Base-by-base conservation (phyloP, 768 basidiomycete genomes). In the Kondoa malvinella region DNA sequence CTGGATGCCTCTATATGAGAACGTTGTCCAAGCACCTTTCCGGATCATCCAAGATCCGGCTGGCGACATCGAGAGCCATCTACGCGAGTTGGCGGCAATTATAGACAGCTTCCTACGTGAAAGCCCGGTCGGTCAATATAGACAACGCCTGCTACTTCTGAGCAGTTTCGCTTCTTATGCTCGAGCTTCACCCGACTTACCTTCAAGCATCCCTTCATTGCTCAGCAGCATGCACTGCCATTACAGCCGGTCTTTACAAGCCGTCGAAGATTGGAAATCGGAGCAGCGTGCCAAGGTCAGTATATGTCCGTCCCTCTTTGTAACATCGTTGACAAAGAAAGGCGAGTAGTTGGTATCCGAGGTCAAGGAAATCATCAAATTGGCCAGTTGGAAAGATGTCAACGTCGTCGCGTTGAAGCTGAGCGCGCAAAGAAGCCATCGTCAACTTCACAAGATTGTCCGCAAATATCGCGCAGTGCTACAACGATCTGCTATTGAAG, bases 371-470 rank as follows among this genome's bases (percentile, higher is more conserved):
- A 61, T 15, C 14, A 27, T 97, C 80, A 94, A 92, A 76, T 81
- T 99, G 58, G 95, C 95, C 1, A 96, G 92, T 74, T 97, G 95
- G 95, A 95, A 88, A 77, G 95, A 99, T 74, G 80, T 92, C 75
- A 99, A 97, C 73, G 87, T 97, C 12, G 86, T 89, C 71, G 92
- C 95, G 1, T 81, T 99, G 68, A 88, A 87, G 76, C 86, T 87
- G 69, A 95, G 92, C 75, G 92, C 95, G 0, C 85, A 87, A 68
- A 85, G 81, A 73, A 91, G 90, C 1, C 95, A 99, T 76, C 86
- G 85, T 68, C 89, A 92, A 71, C 80, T 99, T 1, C 92, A 89
- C 82, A 90, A 89, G 76, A 82, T 85, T 70, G 83, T 96, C 68
- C 84, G 89, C 64, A 95, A 90, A 79, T 94, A 92, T 80, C 84